Evolutionary conservation across 129 eudicot genomes (phyloP).

Genomic region (Centaurea solstitialis): DNA sequence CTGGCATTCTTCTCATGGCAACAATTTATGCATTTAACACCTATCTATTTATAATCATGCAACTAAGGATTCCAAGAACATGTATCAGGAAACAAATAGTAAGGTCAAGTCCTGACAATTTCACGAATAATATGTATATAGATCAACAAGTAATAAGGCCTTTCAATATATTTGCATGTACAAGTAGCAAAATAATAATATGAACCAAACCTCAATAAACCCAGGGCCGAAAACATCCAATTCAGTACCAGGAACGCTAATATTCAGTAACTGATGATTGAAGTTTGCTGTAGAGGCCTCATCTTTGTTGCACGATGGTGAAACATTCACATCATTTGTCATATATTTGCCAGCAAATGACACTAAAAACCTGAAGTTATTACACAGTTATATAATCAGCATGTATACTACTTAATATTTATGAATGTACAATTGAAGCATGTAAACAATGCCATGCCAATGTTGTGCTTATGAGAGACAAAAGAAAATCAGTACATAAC

Average conservation of each 20-base stretch:
- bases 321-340: constrained; percentile 42
- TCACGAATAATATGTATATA: not conserved
- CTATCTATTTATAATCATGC: not conserved
- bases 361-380: constrained; percentile 70
- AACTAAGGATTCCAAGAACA: not conserved
- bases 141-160: not conserved
- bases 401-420: not conserved
- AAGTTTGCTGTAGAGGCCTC: constrained; percentile 22
- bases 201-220: constrained; percentile 70
- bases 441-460: not conserved
- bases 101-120: not conserved
- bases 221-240: constrained; percentile 68
- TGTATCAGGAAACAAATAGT: not conserved
- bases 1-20: not conserved
- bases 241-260: constrained; percentile 63
- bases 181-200: constrained; percentile 3
- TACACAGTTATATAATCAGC: constrained; percentile 3
- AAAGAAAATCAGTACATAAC: not conserved
- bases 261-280: constrained; percentile 63
- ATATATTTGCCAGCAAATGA: constrained; percentile 82
- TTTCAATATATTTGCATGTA: constrained; percentile 7
- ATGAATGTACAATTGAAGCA: not conserved
- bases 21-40: not conserved
- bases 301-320: constrained; percentile 34
- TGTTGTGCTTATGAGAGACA: not conserved